Evolutionary conservation across 805 yeast genomes (phyloP), one percentile per base, ranked within the genome.

Genomic region (Pichia nanzhaoensis): DNA sequence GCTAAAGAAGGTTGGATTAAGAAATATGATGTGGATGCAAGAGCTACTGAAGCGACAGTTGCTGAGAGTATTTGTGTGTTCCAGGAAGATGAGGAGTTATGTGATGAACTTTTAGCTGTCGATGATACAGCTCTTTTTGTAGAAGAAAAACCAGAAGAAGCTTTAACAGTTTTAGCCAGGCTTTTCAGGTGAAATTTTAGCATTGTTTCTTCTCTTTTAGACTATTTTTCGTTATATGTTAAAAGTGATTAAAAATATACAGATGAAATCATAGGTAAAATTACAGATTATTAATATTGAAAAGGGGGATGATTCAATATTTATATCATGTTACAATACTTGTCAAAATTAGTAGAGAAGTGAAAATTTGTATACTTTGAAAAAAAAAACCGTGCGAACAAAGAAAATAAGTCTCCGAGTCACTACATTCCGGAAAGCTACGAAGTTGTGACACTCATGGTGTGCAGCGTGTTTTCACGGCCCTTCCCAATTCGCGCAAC

Each of bases 101-200:
- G 27, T 18, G 37, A 34, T 14, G 36, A 35, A n/a, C n/a, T 14
- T 28, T 22, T 10, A 17, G 21, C 6, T 33, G 34, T 18, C 7
- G 32, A 12, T 2, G 45, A 18, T 4, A 16, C n/a, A 24, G 35
- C 24, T 21, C 42, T 17, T 30, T 21, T 19, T 16, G 41, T 7
- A 10, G 42, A 27, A 4, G 40, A 34, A 41, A 42, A 41, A 31
- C 21, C 42, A 3, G 36, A 27, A 30, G 34, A 12, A n/a, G 38
- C 30, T 12, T 28, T 20, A 20, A 39, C 44, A 27, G 39, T 42
- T 18, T 34, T 40, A 9, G 21, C 14, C 19, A 37, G 35, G 41
- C 20, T 36, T 36, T 32, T 46, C 4, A 46, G 32, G 36, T 46
- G 49, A 28, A 44, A 31, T 31, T 34, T 46, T 32, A 46, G 36